Conservation (phyloP, 257 asterid genomes). For the Solanum corneliomulleri region DNA sequence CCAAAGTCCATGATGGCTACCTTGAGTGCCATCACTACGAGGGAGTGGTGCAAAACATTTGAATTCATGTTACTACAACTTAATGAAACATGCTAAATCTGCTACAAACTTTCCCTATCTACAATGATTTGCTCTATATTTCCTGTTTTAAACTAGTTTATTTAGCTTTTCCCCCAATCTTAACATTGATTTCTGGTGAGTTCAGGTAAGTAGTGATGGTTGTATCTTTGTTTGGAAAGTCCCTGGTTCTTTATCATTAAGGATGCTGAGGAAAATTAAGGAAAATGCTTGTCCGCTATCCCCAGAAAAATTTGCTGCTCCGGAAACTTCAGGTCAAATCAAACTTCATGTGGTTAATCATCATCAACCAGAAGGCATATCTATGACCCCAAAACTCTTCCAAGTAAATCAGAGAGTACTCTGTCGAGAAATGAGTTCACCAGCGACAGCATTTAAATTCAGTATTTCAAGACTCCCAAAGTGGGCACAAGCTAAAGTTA, state of each 20-base stretch:
- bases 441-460: slow-evolving; percentile 32
- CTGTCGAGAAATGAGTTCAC: slow-evolving; percentile 7
- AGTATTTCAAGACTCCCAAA: slow-evolving; percentile 64
- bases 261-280: slow-evolving; percentile 30
- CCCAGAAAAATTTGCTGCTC: slow-evolving; percentile 8
- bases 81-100: background rate
- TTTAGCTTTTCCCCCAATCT: background rate
- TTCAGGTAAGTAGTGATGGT: slow-evolving; percentile 56
- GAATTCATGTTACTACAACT: background rate
- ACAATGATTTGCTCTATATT: background rate
- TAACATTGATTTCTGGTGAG: slow-evolving; percentile 3
- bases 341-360: slow-evolving; percentile 7
- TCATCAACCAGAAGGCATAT: slow-evolving; percentile 17
- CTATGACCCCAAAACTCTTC: slow-evolving; percentile 4
- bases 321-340: slow-evolving; percentile 9
- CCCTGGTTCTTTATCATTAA: slow-evolving; percentile 36
- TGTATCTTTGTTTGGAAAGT: slow-evolving; percentile 69
- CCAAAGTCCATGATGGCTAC: background rate
- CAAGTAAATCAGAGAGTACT: slow-evolving; percentile 7
- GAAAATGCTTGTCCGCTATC: slow-evolving; percentile 15
- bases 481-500: slow-evolving; percentile 49
- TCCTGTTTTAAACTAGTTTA: background rate
- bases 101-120: background rate
- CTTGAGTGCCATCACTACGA: background rate
- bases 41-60: background rate